Percentiles rank a stretch among this genome's conserved stretches.
Conservation (phyloP, 768 basidiomycete species). For the Suillus paluster region DNA sequence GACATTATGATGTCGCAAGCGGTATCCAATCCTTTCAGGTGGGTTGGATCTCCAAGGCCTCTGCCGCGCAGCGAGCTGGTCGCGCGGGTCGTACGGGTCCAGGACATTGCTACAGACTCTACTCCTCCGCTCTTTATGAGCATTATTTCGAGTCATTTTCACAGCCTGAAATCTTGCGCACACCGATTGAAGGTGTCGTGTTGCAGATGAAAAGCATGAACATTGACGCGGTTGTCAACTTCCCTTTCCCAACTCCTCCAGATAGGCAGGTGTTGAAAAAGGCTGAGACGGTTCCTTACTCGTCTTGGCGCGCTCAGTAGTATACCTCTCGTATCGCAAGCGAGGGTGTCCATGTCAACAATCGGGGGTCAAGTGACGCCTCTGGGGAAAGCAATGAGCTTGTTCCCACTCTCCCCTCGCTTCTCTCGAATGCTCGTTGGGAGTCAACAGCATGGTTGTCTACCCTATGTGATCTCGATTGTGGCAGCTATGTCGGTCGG, state of each 20-base stretch:
- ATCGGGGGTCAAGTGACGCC: constrained; percentile 77
- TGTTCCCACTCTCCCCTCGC: constrained; percentile 92
- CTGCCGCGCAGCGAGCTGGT: constrained; percentile 91
- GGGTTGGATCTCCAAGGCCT: constrained; percentile 94
- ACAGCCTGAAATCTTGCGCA: constrained; percentile 90
- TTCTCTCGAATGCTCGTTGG: constrained; percentile 96
- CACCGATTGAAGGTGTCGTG: constrained; percentile 96
- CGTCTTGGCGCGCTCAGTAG: constrained; percentile 81
- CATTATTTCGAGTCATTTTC: constrained; percentile 89
- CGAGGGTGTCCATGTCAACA: constrained; percentile 23
- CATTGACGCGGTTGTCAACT: constrained; percentile 94
- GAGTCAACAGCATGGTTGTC: constrained; percentile 82
- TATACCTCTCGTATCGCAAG: constrained; percentile 28
- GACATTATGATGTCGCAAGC: constrained; percentile 78
- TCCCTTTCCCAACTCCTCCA: constrained; percentile 97
- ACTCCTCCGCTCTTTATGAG: constrained; percentile 94
- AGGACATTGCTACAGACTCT: constrained; percentile 96
- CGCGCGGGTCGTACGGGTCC: constrained; percentile 98
- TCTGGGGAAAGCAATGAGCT: constrained; percentile 88
- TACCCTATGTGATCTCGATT: constrained; percentile 90
- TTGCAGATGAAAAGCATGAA: constrained; percentile 99
- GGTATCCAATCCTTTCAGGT: constrained; percentile 94
- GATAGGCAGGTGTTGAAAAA: constrained; percentile 74
- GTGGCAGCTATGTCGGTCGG: constrained; percentile 93
- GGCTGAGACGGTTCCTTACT: constrained; percentile 79